Conservation (phyloP, 2,329 filamentous ascomycete genomes). For the Hypocreales sp. region DNA sequence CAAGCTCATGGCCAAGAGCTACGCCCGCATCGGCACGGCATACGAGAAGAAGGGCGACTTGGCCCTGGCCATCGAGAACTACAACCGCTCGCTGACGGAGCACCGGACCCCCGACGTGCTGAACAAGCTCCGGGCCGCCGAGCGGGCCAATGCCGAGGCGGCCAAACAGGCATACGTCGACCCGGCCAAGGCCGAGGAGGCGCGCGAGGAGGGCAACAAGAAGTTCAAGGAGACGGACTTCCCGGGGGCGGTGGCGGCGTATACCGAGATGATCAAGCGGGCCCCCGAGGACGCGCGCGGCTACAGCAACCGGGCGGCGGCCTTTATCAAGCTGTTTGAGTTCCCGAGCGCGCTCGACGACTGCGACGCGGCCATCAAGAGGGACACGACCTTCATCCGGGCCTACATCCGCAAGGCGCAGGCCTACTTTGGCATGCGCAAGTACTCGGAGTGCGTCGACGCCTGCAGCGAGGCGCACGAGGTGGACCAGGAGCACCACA, state of each 20-base stretch:
- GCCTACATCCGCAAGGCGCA: conserved; percentile 96
- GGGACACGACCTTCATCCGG: conserved; percentile 81
- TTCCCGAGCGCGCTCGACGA: conserved; percentile 90
- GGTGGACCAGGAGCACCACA: conserved; percentile 54
- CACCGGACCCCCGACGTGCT: conserved; percentile 92
- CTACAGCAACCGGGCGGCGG: conserved; percentile 93
- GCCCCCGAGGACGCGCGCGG: conserved; percentile 84
- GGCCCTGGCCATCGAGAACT: conserved; percentile 68
- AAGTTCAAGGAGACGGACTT: conserved; percentile 97
- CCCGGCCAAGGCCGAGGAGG: conserved; percentile 85
- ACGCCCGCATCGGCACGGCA: conserved; percentile 82
- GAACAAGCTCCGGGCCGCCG: conserved; percentile 77
- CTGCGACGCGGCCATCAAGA: conserved; percentile 82
- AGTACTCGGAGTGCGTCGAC: conserved; percentile 91
- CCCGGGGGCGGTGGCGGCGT: conserved; percentile 86
- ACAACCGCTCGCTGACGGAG: conserved; percentile 87
- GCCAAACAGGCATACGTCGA: conserved; percentile 74
- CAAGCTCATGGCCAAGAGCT: conserved; percentile 97
- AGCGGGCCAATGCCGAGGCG: conserved; percentile 68
- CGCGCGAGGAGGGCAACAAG: conserved; percentile 83
- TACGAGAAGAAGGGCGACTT: conserved; percentile 85
- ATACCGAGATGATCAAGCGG: conserved; percentile 93
- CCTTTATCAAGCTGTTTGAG: conserved; percentile 90
- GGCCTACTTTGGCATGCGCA: conserved; percentile 91
- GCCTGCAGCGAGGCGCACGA: conserved; percentile 67